Base-by-base conservation (phyloP, 306 rosid species). In the Glycine latifolia region DNA sequence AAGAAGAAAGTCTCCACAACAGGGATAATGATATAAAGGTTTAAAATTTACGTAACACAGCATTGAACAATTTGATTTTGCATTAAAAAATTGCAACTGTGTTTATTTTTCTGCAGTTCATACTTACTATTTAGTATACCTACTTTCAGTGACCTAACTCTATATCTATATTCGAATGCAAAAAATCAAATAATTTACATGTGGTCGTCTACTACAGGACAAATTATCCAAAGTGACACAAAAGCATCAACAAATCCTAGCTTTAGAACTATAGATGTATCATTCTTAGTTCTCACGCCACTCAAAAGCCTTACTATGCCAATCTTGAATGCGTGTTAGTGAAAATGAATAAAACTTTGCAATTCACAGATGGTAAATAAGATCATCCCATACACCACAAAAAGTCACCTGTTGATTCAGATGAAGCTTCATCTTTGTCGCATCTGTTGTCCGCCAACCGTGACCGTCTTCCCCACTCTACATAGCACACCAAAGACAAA, bases 401-500 rank as follows among this genome's bases (percentile, higher is more conserved):
- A 81, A 65, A 12, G 2, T 75, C 65, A 87, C 90, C 90, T 48
- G 70, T 78, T 43, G 78, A 63, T 85, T 82, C 86, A 65, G 31
- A 8, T 10, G 73, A 69, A 70, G 75, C 67, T 75, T 84, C 81
- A 69, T 54, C 81, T 63, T 84, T 81, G 62, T 48, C 37, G 13
- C 53, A 72, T 79, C 60, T 74, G 20, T 39, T 14, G 6, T 71
- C 80, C 62, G 66, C 61, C 65, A 84, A 84, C 80, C 86, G 73
- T 0, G 88, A 62, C 60, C 12, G 71, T 63, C 88, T 71, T 69
- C 78, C 85, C 83, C 63, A 70, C 67, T 78, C 90, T 87, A 84
- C 86, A 75, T 0, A 58, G 75, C 10, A 78, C 67, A 78, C 74
- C 73, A 73, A 87, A 81, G 10, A 59, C 55, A 69, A 79, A 81